phyloP scores from a whole-genome alignment of 306 rosid species.

The Trifolium pratense region DNA sequence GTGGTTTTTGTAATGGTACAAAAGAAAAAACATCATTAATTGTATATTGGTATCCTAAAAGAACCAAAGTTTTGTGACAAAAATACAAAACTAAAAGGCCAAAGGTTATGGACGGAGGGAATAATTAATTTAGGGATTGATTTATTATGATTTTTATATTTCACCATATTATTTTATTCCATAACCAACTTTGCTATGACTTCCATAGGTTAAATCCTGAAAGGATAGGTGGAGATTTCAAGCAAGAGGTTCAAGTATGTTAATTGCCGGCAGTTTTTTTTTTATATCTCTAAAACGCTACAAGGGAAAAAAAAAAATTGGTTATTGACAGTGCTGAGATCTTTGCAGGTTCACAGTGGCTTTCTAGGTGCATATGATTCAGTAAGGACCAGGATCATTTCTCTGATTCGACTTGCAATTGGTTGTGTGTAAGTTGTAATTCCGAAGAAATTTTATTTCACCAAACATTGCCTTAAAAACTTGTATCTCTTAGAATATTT shows the following conservation, averaged over 20 bases:
- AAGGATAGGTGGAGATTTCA: constrained; percentile 97
- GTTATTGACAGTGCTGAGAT: constrained; percentile 39
- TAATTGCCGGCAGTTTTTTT: constrained; percentile 37
- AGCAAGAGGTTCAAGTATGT: constrained; percentile 94
- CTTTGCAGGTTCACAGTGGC: constrained; percentile 93
- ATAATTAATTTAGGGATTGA: background rate
- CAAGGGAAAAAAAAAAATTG: background rate
- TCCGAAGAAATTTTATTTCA: constrained; percentile 3
- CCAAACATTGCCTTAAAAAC: constrained; percentile 28
- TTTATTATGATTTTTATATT: constrained; percentile 4
- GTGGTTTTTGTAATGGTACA: no score
- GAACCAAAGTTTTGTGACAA: no score
- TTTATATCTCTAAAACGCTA: constrained; percentile 31
- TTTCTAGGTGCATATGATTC: constrained; percentile 96
- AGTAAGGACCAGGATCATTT: constrained; percentile 78
- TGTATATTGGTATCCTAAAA: no score
- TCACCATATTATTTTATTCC: constrained; percentile 30
- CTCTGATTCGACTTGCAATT: constrained; percentile 79
- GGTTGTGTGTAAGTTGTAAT: constrained; percentile 68
- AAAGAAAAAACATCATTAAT: no score
- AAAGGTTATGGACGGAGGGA: no score
- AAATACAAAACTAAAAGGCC: no score
- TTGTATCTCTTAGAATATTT: constrained; percentile 17
- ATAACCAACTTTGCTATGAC: constrained; percentile 36
- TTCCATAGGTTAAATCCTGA: constrained; percentile 84